These are phyloP conservation scores for Sclerotinia sclerotiorum DNA, from an alignment of 2,329 filamentous ascomycete species.

Conservation along the genomic window DNA sequence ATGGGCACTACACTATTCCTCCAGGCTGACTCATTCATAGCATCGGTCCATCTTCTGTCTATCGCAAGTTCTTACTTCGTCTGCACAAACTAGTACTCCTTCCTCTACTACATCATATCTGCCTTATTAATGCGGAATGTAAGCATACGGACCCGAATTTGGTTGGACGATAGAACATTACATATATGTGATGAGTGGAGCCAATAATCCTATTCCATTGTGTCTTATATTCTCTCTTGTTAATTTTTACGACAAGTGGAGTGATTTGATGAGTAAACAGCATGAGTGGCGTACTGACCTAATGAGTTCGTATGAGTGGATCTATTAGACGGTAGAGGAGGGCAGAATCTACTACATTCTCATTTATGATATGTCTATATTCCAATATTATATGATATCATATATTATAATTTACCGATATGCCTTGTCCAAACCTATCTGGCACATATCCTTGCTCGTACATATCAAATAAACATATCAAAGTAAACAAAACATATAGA, in stretches of 20 bases:
- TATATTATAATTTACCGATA: too few species aligned
- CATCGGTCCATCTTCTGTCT: not conserved
- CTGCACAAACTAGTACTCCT: not conserved
- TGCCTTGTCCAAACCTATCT: too few species aligned
- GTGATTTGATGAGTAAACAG: not conserved
- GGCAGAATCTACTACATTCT: not conserved
- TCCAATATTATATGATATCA: too few species aligned
- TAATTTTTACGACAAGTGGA: not conserved
- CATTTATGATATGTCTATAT: not conserved
- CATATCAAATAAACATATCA: too few species aligned
- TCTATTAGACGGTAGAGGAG: not conserved
- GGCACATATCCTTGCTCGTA: too few species aligned
- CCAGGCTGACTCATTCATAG: slow-evolving; percentile 2
- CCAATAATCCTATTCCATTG: slow-evolving; percentile 11
- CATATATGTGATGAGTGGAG: not conserved
- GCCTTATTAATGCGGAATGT: not conserved
- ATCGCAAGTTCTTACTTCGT: not conserved
- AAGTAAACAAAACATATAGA: too few species aligned
- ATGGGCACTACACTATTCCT: not conserved
- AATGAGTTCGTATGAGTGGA: not conserved
- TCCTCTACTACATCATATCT: not conserved
- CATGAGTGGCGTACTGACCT: not conserved
- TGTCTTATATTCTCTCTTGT: not conserved
- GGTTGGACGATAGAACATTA: slow-evolving; percentile 12
- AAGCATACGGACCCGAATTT: slow-evolving; percentile 13